These are phyloP conservation scores for Xylariaceae sp. DNA, from an alignment of 2,329 filamentous ascomycete species.

Conservation along the genomic window DNA sequence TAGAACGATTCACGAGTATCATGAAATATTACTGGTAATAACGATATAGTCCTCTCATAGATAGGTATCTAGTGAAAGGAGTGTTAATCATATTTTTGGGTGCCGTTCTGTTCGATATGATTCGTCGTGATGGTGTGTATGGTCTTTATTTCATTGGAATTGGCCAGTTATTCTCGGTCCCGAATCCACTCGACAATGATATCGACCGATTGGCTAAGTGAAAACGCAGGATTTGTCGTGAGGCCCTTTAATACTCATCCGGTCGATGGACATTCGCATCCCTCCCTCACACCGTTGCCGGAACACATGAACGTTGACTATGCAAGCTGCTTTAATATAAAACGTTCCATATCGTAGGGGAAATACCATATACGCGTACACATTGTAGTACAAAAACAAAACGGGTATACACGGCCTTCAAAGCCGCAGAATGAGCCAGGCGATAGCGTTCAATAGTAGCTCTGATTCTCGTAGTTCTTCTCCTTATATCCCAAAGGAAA, in stretches of 20 bases:
- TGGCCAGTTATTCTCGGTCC: too few species aligned
- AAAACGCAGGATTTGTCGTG: too few species aligned
- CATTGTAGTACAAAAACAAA: not conserved
- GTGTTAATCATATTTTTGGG: not conserved
- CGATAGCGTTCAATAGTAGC: too few species aligned
- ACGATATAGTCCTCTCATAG: not conserved
- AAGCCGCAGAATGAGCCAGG: constrained; percentile 2
- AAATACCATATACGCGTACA: not conserved
- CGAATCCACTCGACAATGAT: too few species aligned
- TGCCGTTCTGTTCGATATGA: not conserved
- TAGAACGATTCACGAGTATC: not conserved
- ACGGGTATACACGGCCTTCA: not conserved
- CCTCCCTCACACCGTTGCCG: too few species aligned
- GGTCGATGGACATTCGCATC: not conserved
- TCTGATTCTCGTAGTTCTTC: not conserved
- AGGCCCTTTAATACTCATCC: not conserved
- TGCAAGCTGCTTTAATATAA: not conserved
- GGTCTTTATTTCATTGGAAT: not conserved
- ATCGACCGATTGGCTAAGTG: too few species aligned
- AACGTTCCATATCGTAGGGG: not conserved
- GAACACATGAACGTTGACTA: not conserved
- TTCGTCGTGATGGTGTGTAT: not conserved
- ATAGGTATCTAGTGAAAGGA: not conserved
- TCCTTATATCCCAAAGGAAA: not conserved
- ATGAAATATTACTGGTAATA: not conserved